phyloP scores from a whole-genome alignment of 2,329 filamentous ascomycete genomes.

The Arthrobotrys conoides region DNA sequence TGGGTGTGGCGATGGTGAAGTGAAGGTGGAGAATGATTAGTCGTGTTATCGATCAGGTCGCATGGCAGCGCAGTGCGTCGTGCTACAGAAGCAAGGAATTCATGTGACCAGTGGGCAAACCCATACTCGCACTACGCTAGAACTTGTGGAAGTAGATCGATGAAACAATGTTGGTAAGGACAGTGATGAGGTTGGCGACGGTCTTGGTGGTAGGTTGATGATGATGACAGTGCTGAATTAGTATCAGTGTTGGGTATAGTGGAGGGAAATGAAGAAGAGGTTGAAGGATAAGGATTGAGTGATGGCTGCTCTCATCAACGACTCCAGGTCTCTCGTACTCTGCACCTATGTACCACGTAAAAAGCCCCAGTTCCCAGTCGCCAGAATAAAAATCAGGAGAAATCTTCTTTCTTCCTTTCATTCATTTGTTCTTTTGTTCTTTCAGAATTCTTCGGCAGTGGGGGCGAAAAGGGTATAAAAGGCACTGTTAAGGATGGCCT shows the following conservation, averaged over 20 bases:
- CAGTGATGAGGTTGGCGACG: conserved; percentile 3
- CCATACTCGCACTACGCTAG: conserved; percentile 20
- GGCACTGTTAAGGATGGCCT: conserved; percentile 17
- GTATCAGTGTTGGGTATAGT: neutral
- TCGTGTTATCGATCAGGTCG: conserved; percentile 39
- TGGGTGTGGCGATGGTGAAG: neutral
- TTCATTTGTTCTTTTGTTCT: conserved; percentile 12
- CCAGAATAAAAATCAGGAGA: conserved; percentile 45
- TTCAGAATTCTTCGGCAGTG: conserved; percentile 17
- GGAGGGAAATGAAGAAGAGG: neutral
- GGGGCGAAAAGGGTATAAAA: conserved; percentile 35
- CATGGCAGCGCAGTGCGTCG: conserved; percentile 40
- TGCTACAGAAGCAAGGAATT: conserved; percentile 49
- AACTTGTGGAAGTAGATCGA: neutral
- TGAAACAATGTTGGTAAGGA: conserved; percentile 3
- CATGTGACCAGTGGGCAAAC: conserved; percentile 42
- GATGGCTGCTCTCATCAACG: neutral
- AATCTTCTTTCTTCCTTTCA: conserved; percentile 3
- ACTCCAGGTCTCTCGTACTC: neutral
- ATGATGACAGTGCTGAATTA: conserved; percentile 1
- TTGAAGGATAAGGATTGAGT: conserved; percentile 3
- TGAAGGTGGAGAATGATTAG: conserved; percentile 22
- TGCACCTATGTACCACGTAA: too few species aligned
- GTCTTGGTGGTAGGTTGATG: too few species aligned
- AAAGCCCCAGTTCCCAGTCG: neutral